Evolutionary conservation across 2,329 filamentous ascomycete genomes (phyloP), one percentile per base, ranked within the genome.

Genomic region (Myriangium duriaei): DNA sequence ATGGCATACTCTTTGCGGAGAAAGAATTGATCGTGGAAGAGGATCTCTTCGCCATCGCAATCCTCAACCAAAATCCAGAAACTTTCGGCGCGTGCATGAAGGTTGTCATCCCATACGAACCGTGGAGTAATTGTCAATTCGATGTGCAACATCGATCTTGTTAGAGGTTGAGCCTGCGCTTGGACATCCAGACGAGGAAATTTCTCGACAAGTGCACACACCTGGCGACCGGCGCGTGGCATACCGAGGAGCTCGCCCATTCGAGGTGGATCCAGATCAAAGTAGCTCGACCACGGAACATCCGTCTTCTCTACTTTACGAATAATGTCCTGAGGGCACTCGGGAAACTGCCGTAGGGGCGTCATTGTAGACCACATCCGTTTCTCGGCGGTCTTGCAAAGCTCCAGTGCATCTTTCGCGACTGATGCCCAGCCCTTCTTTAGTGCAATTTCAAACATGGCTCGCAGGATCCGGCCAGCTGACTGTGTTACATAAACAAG

Each of bases 321-420:
- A 34, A 96, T 67, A 37, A 96, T 83, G 42, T 96, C 88, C 29
- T 76, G 69, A 3, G 87, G 77, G 53, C 86, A 94, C 28, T 67
- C 65, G 3, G 81, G 74, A 54, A 98, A 98, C 53, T 98, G 91
- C 38, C 91, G 76, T 19, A 98, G 68, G 9, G 92, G 91, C 26
- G 85, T 84, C 91, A 96, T 98, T 4, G 88, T 96, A 11, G 88
- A 87, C 91, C 91, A 98, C 92, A 98, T 98, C 34, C 92, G 75
- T 69, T 94, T 94, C 66, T 98, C 91, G 0, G 88, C 91, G 85
- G 94, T 96, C 65, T 98, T 98, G 65, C 92, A 98, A 37, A 98
- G 71, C 51, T 94, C 84, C 30, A 98, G 68, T 1, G 91, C 87
- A 45, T 81, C 85, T 64, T 91, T 94, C 6, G 91, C 84, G 3